Evolutionary conservation across 2,329 filamentous ascomycete genomes (phyloP).

Genomic region (Botrytis medusae): DNA sequence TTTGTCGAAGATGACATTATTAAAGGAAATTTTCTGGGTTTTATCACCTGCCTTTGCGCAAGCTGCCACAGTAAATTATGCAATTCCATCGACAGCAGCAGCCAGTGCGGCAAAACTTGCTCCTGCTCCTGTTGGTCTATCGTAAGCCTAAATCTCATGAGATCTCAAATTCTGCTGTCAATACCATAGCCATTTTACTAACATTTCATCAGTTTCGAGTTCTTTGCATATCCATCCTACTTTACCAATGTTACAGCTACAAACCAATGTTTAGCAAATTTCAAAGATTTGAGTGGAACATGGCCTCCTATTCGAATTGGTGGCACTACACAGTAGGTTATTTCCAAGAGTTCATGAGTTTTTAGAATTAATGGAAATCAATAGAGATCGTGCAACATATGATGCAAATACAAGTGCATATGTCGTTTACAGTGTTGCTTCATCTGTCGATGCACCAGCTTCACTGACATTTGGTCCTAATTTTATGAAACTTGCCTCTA

Average conservation of each 20-base stretch:
- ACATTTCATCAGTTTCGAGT: slow-evolving; percentile 48
- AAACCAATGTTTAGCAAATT: slow-evolving; percentile 51
- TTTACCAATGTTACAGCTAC: slow-evolving; percentile 53
- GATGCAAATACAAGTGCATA: slow-evolving; percentile 47
- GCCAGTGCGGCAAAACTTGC: slow-evolving; percentile 36
- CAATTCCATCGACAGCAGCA: slow-evolving; percentile 32
- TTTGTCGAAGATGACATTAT: neutral
- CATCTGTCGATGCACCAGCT: slow-evolving; percentile 48
- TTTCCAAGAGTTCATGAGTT: neutral
- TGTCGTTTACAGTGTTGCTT: slow-evolving; percentile 52
- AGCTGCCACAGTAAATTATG: slow-evolving; percentile 26
- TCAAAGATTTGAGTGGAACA: slow-evolving; percentile 49
- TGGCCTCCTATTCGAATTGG: slow-evolving; percentile 58
- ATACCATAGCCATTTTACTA: neutral
- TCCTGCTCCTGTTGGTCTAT: slow-evolving; percentile 47
- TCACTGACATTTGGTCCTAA: slow-evolving; percentile 53
- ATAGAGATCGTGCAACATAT: slow-evolving; percentile 52
- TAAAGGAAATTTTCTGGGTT: neutral
- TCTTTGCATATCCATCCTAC: slow-evolving; percentile 57
- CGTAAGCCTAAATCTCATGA: slow-evolving; percentile 39
- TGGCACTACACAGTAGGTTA: slow-evolving; percentile 53
- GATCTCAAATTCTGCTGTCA: neutral
- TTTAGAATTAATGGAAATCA: neutral
- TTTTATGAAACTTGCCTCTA: slow-evolving; percentile 51
- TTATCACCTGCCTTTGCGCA: neutral